Evolutionary conservation across 148 eudicot genomes (phyloP), one percentile per base, ranked within the genome.

Genomic region (Heliosperma pusillum): DNA sequence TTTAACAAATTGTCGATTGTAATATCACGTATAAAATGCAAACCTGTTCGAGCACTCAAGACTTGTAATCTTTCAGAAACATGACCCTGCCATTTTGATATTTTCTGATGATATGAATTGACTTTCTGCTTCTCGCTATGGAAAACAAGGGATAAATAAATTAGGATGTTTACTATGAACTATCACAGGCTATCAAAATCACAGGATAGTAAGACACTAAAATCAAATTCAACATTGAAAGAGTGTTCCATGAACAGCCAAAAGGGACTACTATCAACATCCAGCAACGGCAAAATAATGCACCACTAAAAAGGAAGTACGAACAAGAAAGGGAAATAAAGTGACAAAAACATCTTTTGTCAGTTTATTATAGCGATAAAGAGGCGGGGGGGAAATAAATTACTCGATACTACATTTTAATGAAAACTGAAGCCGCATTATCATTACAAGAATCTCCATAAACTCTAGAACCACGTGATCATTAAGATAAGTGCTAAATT

Each of bases 41-140:
- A 65, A 92, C 99, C 97, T 85, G 85, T 70, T 76, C 97, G 83
- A 42, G 73, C 82, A 78, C 84, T 75, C 82, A 95, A 79, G 66
- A 83, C 82, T 76, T 80, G 86, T 71, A 95, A 69, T 84, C 99
- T 89, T 71, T 95, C 97, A 30, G 94, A 83, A 30, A 90, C 96
- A 57, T 92, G 87, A 42, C 83, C 83, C 85, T 92, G 99, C 99
- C 97, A 95, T 69, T 89, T 88, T 79, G 94, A 88, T 87, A 95
- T 90, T 89, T 92, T 95, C 73, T 89, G 88, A 68, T 93, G 97
- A 84, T 89, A 86, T 67, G 97, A 86, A 74, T 89, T 89, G 76
- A 95, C 99, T 85, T 95, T 95, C 87, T 95, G 92, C 69, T 85
- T 88, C 78, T 95, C 99, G 57, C 99, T 95, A 80, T 71, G 60